These are phyloP conservation scores for Euphorbia tirucalli DNA, from an alignment of 345 rosid genomes.

Conservation along the genomic window DNA sequence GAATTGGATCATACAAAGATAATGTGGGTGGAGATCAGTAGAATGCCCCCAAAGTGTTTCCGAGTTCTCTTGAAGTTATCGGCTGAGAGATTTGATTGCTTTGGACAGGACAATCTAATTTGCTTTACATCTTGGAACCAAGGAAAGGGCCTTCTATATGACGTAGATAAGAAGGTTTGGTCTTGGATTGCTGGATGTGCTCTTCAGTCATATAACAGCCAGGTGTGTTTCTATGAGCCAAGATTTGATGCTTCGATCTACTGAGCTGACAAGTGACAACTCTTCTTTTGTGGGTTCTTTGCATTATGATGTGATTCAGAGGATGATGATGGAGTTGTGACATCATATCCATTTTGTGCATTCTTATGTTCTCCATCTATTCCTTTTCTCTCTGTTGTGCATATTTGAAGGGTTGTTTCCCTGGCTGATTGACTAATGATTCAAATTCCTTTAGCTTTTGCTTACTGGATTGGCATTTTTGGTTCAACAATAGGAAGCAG, in stretches of 20 bases:
- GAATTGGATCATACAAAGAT: conserved; percentile 82
- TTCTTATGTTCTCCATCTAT: background rate
- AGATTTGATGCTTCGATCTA: conserved; percentile 76
- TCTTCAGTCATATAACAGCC: conserved; percentile 93
- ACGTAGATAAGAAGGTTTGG: conserved; percentile 90
- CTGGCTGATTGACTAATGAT: conserved; percentile 15
- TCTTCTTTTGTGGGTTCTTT: background rate
- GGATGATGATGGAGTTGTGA: conserved; percentile 8
- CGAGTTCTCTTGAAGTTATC: conserved; percentile 83
- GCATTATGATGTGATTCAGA: background rate
- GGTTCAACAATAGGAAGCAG: conserved; percentile 10
- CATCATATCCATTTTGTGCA: conserved; percentile 13
- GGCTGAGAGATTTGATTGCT: conserved; percentile 96
- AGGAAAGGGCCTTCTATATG: conserved; percentile 85
- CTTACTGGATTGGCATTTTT: background rate
- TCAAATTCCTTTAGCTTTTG: conserved; percentile 3
- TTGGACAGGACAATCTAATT: conserved; percentile 92
- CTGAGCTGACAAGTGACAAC: conserved; percentile 21
- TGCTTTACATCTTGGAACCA: conserved; percentile 99
- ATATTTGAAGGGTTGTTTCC: conserved; percentile 2
- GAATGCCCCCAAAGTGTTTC: conserved; percentile 91
- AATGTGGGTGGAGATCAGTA: conserved; percentile 85
- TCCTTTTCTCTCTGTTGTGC: background rate
- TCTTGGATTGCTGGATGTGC: conserved; percentile 97
- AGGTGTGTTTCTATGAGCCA: conserved; percentile 95